Evolutionary conservation across 192 early-diverging fungal genomes (phyloP).

Genomic region (Dissophora ornata): DNA sequence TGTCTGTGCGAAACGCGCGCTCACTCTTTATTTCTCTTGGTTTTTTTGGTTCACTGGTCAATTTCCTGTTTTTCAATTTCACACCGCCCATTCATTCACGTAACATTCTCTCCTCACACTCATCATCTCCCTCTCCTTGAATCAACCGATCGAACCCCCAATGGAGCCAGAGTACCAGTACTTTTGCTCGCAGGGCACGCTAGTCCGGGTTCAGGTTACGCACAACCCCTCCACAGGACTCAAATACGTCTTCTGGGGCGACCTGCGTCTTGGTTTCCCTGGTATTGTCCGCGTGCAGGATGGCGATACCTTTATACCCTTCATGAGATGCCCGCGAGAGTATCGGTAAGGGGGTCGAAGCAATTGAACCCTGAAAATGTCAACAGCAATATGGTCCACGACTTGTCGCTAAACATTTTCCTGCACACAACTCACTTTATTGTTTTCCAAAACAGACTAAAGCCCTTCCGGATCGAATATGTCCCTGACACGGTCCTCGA

Average conservation of each 20-base stretch:
- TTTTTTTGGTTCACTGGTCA: no score
- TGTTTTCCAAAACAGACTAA: background rate
- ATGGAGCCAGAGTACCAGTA: constrained; percentile 24
- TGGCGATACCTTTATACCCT: constrained; percentile 12
- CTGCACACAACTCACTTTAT: background rate
- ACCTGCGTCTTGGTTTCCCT: constrained; percentile 26
- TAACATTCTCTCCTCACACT: background rate
- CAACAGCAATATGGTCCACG: no score
- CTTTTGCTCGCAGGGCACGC: constrained; percentile 13
- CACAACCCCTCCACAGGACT: constrained; percentile 11
- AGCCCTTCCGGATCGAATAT: constrained; percentile 20
- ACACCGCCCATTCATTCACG: background rate
- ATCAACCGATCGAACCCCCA: background rate
- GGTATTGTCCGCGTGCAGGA: constrained; percentile 24
- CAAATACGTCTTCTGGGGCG: constrained; percentile 28
- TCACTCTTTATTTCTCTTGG: no score
- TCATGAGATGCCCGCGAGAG: constrained; percentile 26
- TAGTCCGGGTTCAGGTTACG: constrained; percentile 21
- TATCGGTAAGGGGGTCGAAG: constrained; percentile 14
- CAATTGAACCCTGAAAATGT: no score
- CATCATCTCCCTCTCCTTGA: background rate
- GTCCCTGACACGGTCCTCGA: constrained; percentile 16
- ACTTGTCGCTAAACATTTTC: background rate
- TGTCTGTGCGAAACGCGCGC: no score
- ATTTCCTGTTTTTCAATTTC: no score